Evolutionary conservation across 345 rosid species (phyloP), one percentile per base, ranked within the genome.

Genomic region (Diplotaxis tenuifolia): DNA sequence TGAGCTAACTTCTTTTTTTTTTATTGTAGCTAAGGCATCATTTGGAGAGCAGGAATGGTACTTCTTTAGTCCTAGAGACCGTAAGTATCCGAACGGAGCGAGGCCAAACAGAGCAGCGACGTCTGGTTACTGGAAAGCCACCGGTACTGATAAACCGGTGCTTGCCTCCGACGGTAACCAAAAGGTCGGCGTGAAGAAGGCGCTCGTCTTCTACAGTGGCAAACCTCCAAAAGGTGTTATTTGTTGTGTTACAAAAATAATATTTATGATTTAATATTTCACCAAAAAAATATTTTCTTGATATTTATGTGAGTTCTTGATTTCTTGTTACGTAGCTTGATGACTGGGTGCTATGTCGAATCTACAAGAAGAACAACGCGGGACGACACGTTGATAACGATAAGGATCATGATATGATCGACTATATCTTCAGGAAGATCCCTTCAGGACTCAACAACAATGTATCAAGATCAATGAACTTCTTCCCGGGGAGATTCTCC

Each of bases 11-110:
- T 3, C 23, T 50, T 42, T n/a, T 47, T 42, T 42, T 47, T 9
- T 47, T 47, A 3, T 47, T 12, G 22, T 78, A 89, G 95, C 86
- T 4, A 95, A 92, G 83, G 99, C 99, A 4, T 80, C 91, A 68
- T 92, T 92, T 84, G 99, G 99, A 8, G 97, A 95, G 83, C 91
- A 90, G 23, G 99, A 95, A 73, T 95, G 98, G 98, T 94, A 94
- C 55, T 94, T 94, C 58, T 94, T 94, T 71, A 94, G 96, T 71
- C 98, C 98, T 0, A 58, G 98, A 69, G 98, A 94, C 71, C 79
- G 98, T 67, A 94, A 94, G 79, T 94, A 94, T 59, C 98, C 98
- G 27, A 94, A 94, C 56, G 97, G 98, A 21, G 97, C 96, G 7
- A 79, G 98, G 74, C 98, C 99, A 3, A 95, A 95, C 83, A 75